A percentile compares a stretch with the other conserved stretches of the same genome.
phyloP scores from a whole-genome alignment of 2,329 filamentous ascomycete genomes.

The Nigrograna mackinnonii region DNA sequence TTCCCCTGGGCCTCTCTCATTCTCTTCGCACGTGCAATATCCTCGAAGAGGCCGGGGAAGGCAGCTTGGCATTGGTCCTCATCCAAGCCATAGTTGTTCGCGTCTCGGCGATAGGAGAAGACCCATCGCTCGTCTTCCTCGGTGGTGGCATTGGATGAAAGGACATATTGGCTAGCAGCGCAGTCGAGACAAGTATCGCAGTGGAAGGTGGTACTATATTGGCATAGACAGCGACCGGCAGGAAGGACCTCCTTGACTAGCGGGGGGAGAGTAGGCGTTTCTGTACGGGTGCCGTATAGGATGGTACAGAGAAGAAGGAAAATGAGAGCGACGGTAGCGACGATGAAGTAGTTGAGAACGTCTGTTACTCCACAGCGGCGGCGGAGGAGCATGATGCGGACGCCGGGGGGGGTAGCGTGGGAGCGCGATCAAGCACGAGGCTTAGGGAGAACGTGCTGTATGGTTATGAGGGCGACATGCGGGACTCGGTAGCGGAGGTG shows the following conservation, averaged over 20 bases:
- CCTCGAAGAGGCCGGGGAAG: conserved; percentile 35
- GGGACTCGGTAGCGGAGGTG: no score
- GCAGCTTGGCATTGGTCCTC: conserved; percentile 33
- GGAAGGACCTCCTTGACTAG: conserved; percentile 35
- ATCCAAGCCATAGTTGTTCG: conserved; percentile 30
- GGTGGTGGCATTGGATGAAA: conserved; percentile 16
- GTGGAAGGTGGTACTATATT: conserved; percentile 32
- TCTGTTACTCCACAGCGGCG: conserved; percentile 28
- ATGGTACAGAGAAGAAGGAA: conserved; percentile 36
- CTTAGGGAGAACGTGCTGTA: no score
- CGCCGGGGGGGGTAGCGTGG: conserved; percentile 11
- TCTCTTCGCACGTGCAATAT: conserved; percentile 30
- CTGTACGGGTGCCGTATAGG: conserved; percentile 36
- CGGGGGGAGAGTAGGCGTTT: conserved; percentile 28
- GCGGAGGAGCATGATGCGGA: conserved; percentile 24
- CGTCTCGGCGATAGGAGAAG: conserved; percentile 32
- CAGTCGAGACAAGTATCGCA: conserved; percentile 38
- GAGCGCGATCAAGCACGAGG: no score
- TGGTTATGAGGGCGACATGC: no score
- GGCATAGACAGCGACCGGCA: conserved; percentile 35
- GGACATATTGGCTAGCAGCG: conserved; percentile 24
- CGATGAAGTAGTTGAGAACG: conserved; percentile 29
- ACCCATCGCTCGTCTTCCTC: conserved; percentile 27
- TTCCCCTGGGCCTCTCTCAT: conserved; percentile 23
- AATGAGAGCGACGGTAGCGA: conserved; percentile 29